These are phyloP conservation scores for Fraxinus quadrangulata DNA, from an alignment of 257 asterid genomes.

Conservation along the genomic window DNA sequence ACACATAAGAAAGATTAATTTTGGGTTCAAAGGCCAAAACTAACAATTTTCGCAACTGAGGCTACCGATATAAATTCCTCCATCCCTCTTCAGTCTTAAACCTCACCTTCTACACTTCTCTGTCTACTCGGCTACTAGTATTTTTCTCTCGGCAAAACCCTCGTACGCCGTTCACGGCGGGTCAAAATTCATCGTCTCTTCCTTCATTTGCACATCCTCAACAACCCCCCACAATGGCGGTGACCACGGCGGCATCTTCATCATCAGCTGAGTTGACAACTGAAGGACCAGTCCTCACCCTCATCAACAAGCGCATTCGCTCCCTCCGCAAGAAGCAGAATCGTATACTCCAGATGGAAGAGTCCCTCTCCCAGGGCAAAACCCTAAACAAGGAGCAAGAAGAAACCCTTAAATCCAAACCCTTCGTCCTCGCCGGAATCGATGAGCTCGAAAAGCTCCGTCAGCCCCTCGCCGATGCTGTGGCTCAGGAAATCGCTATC, in stretches of 20 bases:
- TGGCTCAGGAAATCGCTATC: constrained; percentile 61
- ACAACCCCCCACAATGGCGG: constrained; percentile 37
- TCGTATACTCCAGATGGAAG: constrained; percentile 82
- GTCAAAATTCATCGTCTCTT: constrained; percentile 20
- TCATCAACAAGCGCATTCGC: constrained; percentile 83
- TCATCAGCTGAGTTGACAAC: constrained; percentile 37
- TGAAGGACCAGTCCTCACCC: constrained; percentile 70
- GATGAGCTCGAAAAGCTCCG: constrained; percentile 85
- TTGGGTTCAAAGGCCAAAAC: no score
- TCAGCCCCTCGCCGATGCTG: constrained; percentile 61
- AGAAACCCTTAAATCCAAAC: constrained; percentile 69
- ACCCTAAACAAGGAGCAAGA: constrained; percentile 79
- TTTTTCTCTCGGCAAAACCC: constrained; percentile 13
- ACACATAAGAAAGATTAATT: no score
- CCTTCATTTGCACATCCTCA: not conserved
- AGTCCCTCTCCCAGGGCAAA: constrained; percentile 68
- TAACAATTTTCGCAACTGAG: no score
- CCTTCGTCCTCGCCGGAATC: constrained; percentile 54
- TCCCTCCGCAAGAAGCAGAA: constrained; percentile 69
- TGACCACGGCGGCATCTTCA: constrained; percentile 16
- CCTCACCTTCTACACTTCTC: not conserved
- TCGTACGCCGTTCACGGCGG: constrained; percentile 47
- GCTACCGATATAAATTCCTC: no score
- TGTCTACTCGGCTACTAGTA: not conserved
- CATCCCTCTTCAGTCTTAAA: not conserved